phyloP scores from a whole-genome alignment of 768 basidiomycete genomes.

The Galerina sulciceps region DNA sequence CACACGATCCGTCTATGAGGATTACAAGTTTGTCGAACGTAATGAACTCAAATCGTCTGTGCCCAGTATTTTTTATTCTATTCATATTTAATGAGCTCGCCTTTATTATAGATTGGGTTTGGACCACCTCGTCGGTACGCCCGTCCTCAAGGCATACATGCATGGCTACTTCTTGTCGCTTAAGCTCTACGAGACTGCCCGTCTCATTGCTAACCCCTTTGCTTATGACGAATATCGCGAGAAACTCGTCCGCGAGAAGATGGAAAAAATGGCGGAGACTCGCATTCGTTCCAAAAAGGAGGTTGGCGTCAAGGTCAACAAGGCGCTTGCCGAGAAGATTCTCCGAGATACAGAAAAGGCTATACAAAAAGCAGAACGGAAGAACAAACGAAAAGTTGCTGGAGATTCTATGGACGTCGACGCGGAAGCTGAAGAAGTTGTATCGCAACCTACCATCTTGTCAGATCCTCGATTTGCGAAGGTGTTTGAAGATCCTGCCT shows the following conservation, averaged over 20 bases:
- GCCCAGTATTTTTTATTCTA: not conserved
- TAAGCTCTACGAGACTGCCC: constrained; percentile 94
- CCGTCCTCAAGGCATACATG: constrained; percentile 98
- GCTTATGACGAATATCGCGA: constrained; percentile 95
- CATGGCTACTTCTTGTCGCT: constrained; percentile 98
- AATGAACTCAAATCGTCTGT: constrained; percentile 83
- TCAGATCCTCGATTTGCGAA: constrained; percentile 88
- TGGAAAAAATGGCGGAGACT: constrained; percentile 92
- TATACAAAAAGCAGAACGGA: constrained; percentile 58
- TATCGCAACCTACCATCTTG: constrained; percentile 56
- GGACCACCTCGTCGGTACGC: constrained; percentile 92
- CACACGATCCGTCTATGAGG: constrained; percentile 82
- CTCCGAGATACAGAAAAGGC: constrained; percentile 66
- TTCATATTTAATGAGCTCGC: constrained; percentile 2
- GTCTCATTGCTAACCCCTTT: constrained; percentile 95
- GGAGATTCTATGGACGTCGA: constrained; percentile 41
- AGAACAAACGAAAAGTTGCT: constrained; percentile 45
- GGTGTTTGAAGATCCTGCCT: constrained; percentile 91
- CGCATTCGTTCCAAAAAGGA: constrained; percentile 87
- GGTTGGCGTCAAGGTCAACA: constrained; percentile 69
- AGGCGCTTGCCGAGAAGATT: constrained; percentile 87
- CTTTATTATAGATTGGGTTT: constrained; percentile 73
- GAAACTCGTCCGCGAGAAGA: constrained; percentile 81
- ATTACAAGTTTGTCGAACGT: constrained; percentile 96
- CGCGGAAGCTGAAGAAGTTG: constrained; percentile 33